Evolutionary conservation across 305 asterid genomes (phyloP).

Genomic region (Rubia tinctorum): DNA sequence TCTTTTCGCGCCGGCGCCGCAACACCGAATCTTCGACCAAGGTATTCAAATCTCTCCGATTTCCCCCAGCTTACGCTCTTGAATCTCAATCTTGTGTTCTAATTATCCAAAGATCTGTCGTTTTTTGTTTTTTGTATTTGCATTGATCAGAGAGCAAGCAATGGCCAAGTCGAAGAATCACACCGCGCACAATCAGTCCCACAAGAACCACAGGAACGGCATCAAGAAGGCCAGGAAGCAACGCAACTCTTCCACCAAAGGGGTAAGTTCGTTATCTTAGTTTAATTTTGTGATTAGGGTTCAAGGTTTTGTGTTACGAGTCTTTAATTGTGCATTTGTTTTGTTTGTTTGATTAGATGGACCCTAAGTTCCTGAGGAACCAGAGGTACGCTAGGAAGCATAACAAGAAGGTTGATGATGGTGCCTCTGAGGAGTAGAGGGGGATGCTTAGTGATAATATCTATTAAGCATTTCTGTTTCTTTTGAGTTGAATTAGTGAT

Average conservation of each 20-base stretch:
- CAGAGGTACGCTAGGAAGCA: constrained; percentile 94
- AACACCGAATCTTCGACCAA: not conserved
- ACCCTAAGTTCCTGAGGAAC: constrained; percentile 93
- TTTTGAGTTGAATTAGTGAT: not conserved
- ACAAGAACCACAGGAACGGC: constrained; percentile 80
- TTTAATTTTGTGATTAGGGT: not conserved
- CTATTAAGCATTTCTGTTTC: not conserved
- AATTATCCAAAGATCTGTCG: not conserved
- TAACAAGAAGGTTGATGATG: constrained; percentile 52
- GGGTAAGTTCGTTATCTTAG: constrained; percentile 30
- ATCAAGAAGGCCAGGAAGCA: constrained; percentile 79
- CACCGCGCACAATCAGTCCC: constrained; percentile 85
- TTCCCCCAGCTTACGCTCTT: not conserved
- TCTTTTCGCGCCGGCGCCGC: not conserved
- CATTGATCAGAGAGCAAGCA: constrained; percentile 3
- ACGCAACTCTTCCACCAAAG: constrained; percentile 74
- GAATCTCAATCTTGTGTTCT: not conserved
- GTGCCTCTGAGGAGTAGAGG: constrained; percentile 42
- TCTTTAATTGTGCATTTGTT: not conserved
- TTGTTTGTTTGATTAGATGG: constrained; percentile 45
- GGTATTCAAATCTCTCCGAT: not conserved
- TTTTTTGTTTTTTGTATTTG: not conserved
- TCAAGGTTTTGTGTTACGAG: not conserved
- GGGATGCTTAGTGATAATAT: not conserved
- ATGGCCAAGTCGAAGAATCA: constrained; percentile 89